Evolutionary conservation across 1,284 basidiomycete species (phyloP).

Genomic region (Ganoderma sinense): DNA sequence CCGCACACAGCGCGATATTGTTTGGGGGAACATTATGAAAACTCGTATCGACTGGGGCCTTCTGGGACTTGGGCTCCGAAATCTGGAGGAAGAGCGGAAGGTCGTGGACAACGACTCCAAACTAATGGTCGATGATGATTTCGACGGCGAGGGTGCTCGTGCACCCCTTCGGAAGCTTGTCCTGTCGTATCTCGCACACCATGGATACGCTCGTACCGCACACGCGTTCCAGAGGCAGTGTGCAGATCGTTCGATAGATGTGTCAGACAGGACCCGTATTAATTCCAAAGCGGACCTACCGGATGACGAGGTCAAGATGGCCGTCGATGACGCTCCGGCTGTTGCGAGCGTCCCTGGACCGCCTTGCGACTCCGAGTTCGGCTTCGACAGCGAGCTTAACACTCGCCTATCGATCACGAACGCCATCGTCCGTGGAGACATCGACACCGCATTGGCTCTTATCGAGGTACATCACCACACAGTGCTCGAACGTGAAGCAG

Average conservation of each 20-base stretch:
- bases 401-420: constrained; percentile 74
- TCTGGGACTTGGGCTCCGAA: constrained; percentile 35
- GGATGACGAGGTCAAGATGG: constrained; percentile 48
- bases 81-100: constrained; percentile 23
- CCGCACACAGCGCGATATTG: constrained; percentile 64
- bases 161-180: constrained; percentile 72
- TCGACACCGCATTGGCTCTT: constrained; percentile 71
- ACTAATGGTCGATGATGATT: constrained; percentile 24
- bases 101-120: constrained; percentile 31
- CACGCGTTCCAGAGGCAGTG: constrained; percentile 62
- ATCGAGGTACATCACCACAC: constrained; percentile 62
- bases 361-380: constrained; percentile 17
- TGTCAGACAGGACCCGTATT: constrained; percentile 13
- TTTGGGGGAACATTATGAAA: constrained; percentile 70
- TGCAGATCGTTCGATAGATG: constrained; percentile 23
- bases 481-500: constrained; percentile 71
- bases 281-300: constrained; percentile 17
- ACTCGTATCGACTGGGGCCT: constrained; percentile 48
- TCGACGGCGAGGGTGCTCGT: constrained; percentile 42
- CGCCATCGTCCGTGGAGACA: constrained; percentile 71
- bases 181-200: constrained; percentile 80
- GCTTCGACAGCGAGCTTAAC: constrained; percentile 58
- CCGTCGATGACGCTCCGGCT: constrained; percentile 27
- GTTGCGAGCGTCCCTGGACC: constrained; percentile 13
- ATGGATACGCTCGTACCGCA: constrained; percentile 78